Conservation (phyloP, 495 filamentous ascomycete genomes). For the Talaromyces wortmannii region DNA sequence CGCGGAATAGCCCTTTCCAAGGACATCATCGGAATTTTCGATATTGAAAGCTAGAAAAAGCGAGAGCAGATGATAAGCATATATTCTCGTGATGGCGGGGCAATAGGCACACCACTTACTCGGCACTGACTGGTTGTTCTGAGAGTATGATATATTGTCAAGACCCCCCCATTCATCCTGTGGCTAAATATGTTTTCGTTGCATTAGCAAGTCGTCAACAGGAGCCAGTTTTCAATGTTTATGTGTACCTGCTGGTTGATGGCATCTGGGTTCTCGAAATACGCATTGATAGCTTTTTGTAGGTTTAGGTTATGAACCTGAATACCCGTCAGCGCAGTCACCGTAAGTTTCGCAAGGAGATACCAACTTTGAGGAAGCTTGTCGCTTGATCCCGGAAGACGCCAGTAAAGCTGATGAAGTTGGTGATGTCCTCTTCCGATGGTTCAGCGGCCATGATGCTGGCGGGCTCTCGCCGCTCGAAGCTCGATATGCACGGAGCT, state of each 20-base stretch:
- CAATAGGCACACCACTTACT: conserved; percentile 1
- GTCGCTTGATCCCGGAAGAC: conserved; percentile 38
- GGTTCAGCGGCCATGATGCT: conserved; percentile 35
- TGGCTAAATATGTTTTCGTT: neutral
- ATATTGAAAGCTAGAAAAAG: conserved; percentile 46
- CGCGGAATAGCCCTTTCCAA: conserved; percentile 33
- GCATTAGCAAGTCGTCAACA: neutral
- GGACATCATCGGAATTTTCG: conserved; percentile 43
- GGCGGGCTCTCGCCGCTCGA: neutral
- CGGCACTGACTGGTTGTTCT: conserved; percentile 6
- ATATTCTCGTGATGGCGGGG: neutral
- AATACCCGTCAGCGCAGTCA: neutral
- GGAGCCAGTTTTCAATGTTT: neutral
- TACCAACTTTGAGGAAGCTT: conserved; percentile 35
- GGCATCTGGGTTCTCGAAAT: conserved; percentile 42
- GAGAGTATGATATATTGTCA: neutral
- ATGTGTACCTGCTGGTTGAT: conserved; percentile 21
- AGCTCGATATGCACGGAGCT: neutral
- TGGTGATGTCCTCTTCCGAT: conserved; percentile 34
- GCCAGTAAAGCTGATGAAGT: conserved; percentile 40
- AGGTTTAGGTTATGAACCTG: conserved; percentile 43
- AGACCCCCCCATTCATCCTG: conserved; percentile 1
- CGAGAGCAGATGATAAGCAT: neutral
- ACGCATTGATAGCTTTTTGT: conserved; percentile 46
- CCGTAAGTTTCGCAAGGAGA: conserved; percentile 2